A percentile compares a stretch with the other conserved stretches of the same genome.
Conservation (phyloP, 495 filamentous ascomycete species). For the Aspergillus bridgeri region DNA sequence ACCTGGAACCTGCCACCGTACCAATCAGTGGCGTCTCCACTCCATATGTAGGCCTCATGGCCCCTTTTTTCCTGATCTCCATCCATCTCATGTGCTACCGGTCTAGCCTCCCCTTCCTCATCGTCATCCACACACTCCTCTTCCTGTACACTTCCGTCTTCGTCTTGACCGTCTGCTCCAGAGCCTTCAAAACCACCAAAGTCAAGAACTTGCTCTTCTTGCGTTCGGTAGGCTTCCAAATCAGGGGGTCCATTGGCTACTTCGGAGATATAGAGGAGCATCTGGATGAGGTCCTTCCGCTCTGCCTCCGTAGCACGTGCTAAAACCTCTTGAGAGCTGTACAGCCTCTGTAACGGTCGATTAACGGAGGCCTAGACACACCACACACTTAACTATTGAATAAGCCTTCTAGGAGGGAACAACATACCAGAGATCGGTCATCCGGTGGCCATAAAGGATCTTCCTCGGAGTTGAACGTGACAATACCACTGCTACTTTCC, state of each 20-base stretch:
- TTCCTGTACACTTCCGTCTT: neutral
- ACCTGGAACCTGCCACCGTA: neutral
- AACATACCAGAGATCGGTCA: neutral
- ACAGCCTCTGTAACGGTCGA: constrained; percentile 1
- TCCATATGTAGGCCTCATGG: neutral
- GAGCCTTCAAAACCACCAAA: neutral
- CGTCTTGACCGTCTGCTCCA: neutral
- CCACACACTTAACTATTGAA: neutral
- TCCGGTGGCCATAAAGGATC: constrained; percentile 3
- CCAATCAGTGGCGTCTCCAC: neutral
- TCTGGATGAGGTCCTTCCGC: constrained; percentile 6
- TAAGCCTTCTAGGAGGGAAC: neutral
- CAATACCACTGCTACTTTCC: neutral
- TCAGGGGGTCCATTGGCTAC: neutral
- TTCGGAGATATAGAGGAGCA: neutral
- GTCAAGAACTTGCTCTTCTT: neutral
- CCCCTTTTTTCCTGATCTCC: neutral
- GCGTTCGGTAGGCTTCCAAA: neutral
- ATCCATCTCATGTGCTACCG: neutral
- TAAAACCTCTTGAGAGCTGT: neutral
- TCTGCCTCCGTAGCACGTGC: constrained; percentile 2
- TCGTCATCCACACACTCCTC: neutral
- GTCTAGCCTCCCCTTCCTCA: neutral
- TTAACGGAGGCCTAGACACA: neutral
- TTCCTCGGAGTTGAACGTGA: constrained; percentile 8